phyloP scores from a whole-genome alignment of 1,139 yeast species.

The Cylindricascospora bacillispora region DNA sequence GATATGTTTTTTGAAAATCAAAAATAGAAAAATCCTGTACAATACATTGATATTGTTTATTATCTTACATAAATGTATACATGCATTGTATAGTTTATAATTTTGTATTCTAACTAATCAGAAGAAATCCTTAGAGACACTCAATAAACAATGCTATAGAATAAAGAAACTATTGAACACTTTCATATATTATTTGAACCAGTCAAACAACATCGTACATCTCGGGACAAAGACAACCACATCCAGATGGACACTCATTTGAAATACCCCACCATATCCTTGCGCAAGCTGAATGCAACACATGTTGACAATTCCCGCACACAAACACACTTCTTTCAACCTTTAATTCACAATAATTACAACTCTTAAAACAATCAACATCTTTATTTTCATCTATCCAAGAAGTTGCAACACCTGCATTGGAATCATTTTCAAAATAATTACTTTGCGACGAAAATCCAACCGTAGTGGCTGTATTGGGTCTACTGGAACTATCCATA shows the following conservation, averaged over 20 bases:
- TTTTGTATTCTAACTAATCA: too few relatives aligned
- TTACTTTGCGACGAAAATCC: conserved; percentile 1
- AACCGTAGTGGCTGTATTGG: conserved; percentile 16
- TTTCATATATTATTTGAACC: too few relatives aligned
- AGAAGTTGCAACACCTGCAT: conserved; percentile 14
- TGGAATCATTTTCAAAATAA: conserved; percentile 7
- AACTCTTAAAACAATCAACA: conserved; percentile 25
- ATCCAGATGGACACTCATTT: conserved; percentile 74
- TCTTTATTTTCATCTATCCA: conserved; percentile 15
- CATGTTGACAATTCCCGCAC: conserved; percentile 68
- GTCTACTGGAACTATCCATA: conserved; percentile 16
- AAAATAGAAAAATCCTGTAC: too few relatives aligned
- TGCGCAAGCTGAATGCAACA: conserved; percentile 70
- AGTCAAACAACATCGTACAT: conserved; percentile 11
- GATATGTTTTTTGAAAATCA: too few relatives aligned
- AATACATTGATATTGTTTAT: too few relatives aligned
- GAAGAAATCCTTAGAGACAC: too few relatives aligned
- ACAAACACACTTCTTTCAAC: conserved; percentile 51
- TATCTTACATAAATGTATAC: too few relatives aligned
- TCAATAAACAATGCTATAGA: too few relatives aligned
- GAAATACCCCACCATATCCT: conserved; percentile 62
- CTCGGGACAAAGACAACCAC: conserved; percentile 67
- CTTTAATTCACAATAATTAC: conserved; percentile 54
- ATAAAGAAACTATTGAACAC: too few relatives aligned
- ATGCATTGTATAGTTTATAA: too few relatives aligned